phyloP scores from a whole-genome alignment of 768 basidiomycete genomes.

The Zangia roseola region DNA sequence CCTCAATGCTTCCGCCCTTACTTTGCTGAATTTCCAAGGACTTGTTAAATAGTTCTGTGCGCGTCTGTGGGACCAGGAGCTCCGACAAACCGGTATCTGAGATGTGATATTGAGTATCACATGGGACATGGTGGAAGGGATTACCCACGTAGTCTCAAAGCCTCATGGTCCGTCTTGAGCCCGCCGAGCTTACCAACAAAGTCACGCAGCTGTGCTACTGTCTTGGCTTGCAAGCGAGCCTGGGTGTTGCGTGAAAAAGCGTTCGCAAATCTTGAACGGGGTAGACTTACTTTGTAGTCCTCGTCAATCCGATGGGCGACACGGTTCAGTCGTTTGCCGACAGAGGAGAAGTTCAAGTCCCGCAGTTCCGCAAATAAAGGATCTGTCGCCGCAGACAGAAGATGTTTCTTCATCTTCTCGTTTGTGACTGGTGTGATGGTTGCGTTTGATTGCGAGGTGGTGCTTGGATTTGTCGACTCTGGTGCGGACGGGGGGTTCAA shows the following conservation, averaged over 20 bases:
- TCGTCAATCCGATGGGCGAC: slow-evolving; percentile 85
- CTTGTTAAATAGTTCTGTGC: slow-evolving; percentile 86
- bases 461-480: slow-evolving; percentile 36
- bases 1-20: slow-evolving; percentile 33
- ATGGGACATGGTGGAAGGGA: neutral
- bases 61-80: slow-evolving; percentile 79
- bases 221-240: slow-evolving; percentile 86
- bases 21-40: slow-evolving; percentile 96
- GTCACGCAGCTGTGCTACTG: slow-evolving; percentile 85
- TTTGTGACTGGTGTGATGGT: slow-evolving; percentile 56
- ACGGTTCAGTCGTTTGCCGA: slow-evolving; percentile 78
- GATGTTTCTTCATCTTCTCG: slow-evolving; percentile 88
- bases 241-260: slow-evolving; percentile 27
- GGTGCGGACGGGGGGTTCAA: slow-evolving; percentile 55
- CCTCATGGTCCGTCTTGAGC: slow-evolving; percentile 88
- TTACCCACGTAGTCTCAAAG: slow-evolving; percentile 78
- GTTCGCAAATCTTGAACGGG: neutral
- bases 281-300: slow-evolving; percentile 74
- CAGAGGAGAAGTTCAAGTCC: slow-evolving; percentile 89
- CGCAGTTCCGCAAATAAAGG: slow-evolving; percentile 78
- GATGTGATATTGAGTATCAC: slow-evolving; percentile 3
- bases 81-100: slow-evolving; percentile 95
- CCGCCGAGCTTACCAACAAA: slow-evolving; percentile 96
- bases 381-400: slow-evolving; percentile 75
- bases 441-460: slow-evolving; percentile 43